Evolutionary conservation across 345 rosid genomes (phyloP).

Genomic region (Salix exigua): DNA sequence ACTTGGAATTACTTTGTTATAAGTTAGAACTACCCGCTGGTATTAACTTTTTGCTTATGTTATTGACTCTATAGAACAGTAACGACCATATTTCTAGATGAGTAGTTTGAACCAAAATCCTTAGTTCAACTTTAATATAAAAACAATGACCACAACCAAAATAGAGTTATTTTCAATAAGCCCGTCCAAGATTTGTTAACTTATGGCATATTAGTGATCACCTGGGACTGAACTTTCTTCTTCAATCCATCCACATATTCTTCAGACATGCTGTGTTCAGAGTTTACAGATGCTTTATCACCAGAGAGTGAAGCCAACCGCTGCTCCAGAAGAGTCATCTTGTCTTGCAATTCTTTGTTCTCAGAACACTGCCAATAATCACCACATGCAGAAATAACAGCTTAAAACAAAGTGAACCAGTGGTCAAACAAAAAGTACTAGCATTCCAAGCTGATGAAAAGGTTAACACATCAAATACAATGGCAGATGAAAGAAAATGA

Average conservation of each 20-base stretch:
- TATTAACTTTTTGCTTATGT: not conserved
- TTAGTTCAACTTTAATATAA: not conserved
- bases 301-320: conserved; percentile 49
- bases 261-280: conserved; percentile 41
- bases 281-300: conserved; percentile 41
- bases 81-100: not conserved
- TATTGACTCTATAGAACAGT: not conserved
- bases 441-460: not conserved
- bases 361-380: conserved; percentile 59
- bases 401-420: not conserved
- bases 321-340: conserved; percentile 65
- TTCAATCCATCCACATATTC: conserved; percentile 59
- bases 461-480: not conserved
- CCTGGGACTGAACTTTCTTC: conserved; percentile 83
- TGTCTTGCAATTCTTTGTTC: conserved; percentile 78
- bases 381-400: conserved; percentile 5
- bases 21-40: not conserved
- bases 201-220: conserved; percentile 21
- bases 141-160: not conserved
- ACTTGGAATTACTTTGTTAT: not conserved
- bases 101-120: not conserved
- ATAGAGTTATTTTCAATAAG: not conserved
- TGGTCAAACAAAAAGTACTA: not conserved
- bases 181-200: conserved; percentile 3
- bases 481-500: not conserved